These are phyloP conservation scores for Candida ulmi DNA, from an alignment of 805 yeast species.

Conservation along the genomic window DNA sequence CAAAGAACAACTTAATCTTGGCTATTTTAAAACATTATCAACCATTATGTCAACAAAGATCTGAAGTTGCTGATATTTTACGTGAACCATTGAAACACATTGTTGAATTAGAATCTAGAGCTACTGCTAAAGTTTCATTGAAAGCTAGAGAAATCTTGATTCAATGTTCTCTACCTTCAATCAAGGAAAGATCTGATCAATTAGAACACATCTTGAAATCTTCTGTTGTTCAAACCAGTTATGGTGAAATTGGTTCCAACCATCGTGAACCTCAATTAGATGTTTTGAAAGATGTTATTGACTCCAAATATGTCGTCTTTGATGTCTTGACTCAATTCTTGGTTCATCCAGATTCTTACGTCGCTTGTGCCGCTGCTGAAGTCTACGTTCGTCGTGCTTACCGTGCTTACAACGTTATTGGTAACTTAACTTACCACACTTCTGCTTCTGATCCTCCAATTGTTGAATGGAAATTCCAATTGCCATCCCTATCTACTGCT, in stretches of 20 bases:
- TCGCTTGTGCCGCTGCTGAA: constrained; percentile 93
- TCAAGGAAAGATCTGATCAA: constrained; percentile 94
- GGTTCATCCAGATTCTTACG: constrained; percentile 76
- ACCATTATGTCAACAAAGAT: constrained; percentile 67
- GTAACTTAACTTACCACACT: constrained; percentile 61
- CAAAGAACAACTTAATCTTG: constrained; percentile 83
- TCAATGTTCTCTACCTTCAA: constrained; percentile 94
- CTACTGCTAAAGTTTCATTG: constrained; percentile 88
- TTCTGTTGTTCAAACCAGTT: constrained; percentile 82
- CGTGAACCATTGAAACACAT: constrained; percentile 69
- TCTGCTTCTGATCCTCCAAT: constrained; percentile 51
- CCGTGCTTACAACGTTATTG: constrained; percentile 89
- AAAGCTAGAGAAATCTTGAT: constrained; percentile 95
- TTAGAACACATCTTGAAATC: constrained; percentile 91
- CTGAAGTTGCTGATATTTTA: constrained; percentile 62
- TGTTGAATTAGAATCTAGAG: constrained; percentile 85
- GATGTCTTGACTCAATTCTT: constrained; percentile 94
- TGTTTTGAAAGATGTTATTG: constrained; percentile 85
- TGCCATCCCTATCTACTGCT: constrained; percentile 68
- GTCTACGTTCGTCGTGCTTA: constrained; percentile 95
- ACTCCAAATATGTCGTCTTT: constrained; percentile 92
- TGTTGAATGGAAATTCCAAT: constrained; percentile 82
- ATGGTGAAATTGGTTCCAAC: constrained; percentile 75
- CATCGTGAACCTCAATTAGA: constrained; percentile 80
- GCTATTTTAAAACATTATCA: constrained; percentile 83